These are phyloP conservation scores for Aleurites moluccanus DNA, from an alignment of 441 rosid genomes.

Conservation along the genomic window DNA sequence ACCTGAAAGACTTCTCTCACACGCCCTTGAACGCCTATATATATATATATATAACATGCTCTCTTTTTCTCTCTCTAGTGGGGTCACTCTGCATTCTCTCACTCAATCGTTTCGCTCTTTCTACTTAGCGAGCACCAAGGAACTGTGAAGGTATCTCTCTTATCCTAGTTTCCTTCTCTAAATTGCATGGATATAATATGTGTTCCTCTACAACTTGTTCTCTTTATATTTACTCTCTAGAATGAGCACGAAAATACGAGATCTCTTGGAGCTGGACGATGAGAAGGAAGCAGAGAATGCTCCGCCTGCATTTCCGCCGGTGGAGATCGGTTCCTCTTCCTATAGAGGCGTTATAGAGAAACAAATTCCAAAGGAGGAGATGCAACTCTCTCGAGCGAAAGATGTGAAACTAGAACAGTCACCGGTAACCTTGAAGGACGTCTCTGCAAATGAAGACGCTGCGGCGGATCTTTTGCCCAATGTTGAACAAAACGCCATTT, in stretches of 20 bases:
- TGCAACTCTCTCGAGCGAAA: neutral
- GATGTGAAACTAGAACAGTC: neutral
- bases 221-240: conserved; percentile 1
- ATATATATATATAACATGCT: neutral
- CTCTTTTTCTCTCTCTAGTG: neutral
- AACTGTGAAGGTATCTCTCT: neutral
- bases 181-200: neutral
- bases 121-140: neutral
- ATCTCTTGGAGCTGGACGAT: neutral
- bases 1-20: conserved; percentile 5
- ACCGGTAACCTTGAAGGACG: neutral
- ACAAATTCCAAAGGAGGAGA: neutral
- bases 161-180: neutral
- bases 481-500: neutral
- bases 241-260: conserved; percentile 14
- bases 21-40: neutral
- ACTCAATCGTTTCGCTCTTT: conserved; percentile 3
- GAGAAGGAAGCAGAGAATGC: conserved; percentile 3
- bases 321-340: neutral
- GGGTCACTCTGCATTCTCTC: neutral
- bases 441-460: neutral
- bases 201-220: neutral
- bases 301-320: neutral
- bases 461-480: neutral
- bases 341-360: neutral